Evolutionary conservation across 345 rosid species (phyloP).

Genomic region (Ceriops decandra): DNA sequence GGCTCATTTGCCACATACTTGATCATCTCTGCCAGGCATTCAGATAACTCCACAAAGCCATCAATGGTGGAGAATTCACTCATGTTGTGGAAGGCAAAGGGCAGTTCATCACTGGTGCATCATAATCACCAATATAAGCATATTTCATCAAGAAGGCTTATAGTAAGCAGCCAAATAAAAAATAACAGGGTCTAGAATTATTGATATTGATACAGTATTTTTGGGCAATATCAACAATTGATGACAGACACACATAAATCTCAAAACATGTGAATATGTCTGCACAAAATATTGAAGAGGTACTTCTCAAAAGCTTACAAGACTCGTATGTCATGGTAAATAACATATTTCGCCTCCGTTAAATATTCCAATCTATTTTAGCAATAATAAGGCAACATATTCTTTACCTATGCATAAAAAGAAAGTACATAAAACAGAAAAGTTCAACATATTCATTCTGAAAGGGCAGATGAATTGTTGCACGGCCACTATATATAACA

Average conservation of each 20-base stretch:
- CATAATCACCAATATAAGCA: constrained; percentile 12
- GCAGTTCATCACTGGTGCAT: constrained; percentile 51
- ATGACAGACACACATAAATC: too few species aligned
- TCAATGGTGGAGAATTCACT: constrained; percentile 86
- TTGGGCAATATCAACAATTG: neutral
- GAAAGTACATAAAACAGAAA: too few species aligned
- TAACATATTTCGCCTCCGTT: too few species aligned
- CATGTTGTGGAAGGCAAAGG: constrained; percentile 56
- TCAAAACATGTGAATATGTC: neutral
- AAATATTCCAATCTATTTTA: too few species aligned
- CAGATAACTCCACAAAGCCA: constrained; percentile 90
- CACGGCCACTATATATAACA: too few species aligned
- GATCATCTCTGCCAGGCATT: constrained; percentile 84
- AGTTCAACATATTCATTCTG: too few species aligned
- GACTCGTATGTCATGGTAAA: neutral
- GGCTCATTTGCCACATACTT: constrained; percentile 90
- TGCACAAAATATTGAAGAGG: neutral
- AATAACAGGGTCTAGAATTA: neutral
- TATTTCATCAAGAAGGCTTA: constrained; percentile 6
- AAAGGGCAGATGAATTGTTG: too few species aligned
- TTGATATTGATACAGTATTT: neutral
- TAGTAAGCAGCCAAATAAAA: constrained; percentile 2
- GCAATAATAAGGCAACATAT: too few species aligned
- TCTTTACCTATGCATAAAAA: too few species aligned
- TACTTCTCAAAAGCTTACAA: neutral